Evolutionary conservation across 2,329 filamentous ascomycete species (phyloP).

Genomic region (Camillea tinctor): DNA sequence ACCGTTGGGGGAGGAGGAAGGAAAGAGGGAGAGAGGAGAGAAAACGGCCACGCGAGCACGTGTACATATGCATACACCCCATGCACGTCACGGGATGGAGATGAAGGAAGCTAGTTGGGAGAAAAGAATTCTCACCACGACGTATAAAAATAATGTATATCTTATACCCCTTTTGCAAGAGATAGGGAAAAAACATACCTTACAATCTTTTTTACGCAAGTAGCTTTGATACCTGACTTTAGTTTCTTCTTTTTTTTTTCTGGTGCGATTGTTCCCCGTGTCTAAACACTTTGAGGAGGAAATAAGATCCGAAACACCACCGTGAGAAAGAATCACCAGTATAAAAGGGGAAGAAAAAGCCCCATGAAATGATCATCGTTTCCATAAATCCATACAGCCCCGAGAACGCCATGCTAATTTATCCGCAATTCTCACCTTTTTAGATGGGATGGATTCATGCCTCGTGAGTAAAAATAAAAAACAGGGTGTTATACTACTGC

Average conservation of each 20-base stretch:
- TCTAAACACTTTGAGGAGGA: background rate
- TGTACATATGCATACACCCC: too few relatives aligned
- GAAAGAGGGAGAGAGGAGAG: slow-evolving; percentile 15
- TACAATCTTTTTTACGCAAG: background rate
- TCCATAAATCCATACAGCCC: background rate
- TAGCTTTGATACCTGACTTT: background rate
- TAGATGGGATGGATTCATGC: slow-evolving; percentile 3
- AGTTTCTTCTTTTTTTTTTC: background rate
- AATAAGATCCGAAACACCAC: background rate
- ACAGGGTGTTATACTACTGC: background rate
- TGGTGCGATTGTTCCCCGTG: background rate
- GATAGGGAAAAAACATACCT: background rate
- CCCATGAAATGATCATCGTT: background rate
- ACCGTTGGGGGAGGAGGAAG: slow-evolving; percentile 60
- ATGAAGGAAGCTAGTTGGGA: too few relatives aligned
- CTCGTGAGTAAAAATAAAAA: slow-evolving; percentile 1
- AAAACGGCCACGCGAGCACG: slow-evolving; percentile 1
- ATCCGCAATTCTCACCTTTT: background rate
- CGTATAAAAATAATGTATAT: slow-evolving; percentile 4
- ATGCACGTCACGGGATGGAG: background rate
- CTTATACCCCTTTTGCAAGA: background rate
- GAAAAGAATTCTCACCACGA: background rate
- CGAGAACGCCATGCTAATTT: background rate
- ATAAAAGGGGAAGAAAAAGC: background rate
- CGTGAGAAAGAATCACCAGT: too few relatives aligned